Conservation (phyloP, 768 basidiomycete genomes). For the Podaxis sp. region DNA sequence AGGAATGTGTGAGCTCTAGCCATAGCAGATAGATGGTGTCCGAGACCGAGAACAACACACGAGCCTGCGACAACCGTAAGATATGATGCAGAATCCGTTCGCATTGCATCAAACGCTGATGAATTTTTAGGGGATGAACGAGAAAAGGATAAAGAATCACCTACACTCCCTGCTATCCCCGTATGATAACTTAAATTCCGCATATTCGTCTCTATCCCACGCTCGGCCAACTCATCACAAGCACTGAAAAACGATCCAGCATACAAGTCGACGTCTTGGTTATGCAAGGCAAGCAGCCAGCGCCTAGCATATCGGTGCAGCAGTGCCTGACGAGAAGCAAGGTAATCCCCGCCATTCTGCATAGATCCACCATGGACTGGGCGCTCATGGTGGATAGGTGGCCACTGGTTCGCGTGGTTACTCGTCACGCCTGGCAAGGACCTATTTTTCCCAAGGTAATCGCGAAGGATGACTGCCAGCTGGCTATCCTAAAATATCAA, state of each 20-base stretch:
- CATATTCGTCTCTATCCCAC: neutral
- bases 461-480: conserved; percentile 61
- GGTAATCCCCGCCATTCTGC: conserved; percentile 68
- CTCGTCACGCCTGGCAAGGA: conserved; percentile 58
- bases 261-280: conserved; percentile 53
- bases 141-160: neutral
- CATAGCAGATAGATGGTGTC: conserved; percentile 54
- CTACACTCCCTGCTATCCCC: conserved; percentile 10
- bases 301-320: conserved; percentile 51
- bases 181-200: conserved; percentile 1
- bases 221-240: conserved; percentile 41
- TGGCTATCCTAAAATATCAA: conserved; percentile 50
- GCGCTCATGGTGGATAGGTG: conserved; percentile 33
- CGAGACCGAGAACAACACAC: conserved; percentile 49
- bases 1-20: conserved; percentile 42
- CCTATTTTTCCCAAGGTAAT: conserved; percentile 56
- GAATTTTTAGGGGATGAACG: neutral
- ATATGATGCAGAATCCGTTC: conserved; percentile 44
- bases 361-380: conserved; percentile 31
- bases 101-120: conserved; percentile 16
- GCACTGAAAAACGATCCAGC: conserved; percentile 48
- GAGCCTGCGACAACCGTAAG: conserved; percentile 43
- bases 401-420: conserved; percentile 51
- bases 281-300: conserved; percentile 70
- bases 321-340: conserved; percentile 52